Percentiles rank a stretch among this genome's conserved stretches.
These are phyloP conservation scores for Mycosarcoma maydis DNA, from an alignment of 1,284 basidiomycete genomes.

Conservation along the genomic window DNA sequence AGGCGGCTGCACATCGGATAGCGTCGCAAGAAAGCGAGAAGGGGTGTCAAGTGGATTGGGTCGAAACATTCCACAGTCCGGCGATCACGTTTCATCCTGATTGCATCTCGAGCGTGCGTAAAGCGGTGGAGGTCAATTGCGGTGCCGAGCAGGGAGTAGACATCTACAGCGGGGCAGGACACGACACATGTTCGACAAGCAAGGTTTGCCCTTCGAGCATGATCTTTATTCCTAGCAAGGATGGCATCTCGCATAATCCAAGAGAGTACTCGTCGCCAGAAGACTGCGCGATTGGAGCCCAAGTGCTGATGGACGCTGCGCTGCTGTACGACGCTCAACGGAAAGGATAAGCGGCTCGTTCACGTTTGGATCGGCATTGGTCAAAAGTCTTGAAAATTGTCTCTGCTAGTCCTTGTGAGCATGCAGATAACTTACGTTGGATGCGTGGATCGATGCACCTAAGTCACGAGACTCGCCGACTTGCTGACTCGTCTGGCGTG, in stretches of 20 bases:
- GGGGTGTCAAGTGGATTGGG: constrained; percentile 35
- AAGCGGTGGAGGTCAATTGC: constrained; percentile 29
- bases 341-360: not conserved
- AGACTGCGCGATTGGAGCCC: constrained; percentile 45
- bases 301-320: constrained; percentile 45
- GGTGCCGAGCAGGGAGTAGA: constrained; percentile 25
- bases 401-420: no score
- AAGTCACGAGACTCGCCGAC: no score
- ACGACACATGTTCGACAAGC: constrained; percentile 47
- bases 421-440: no score
- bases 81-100: constrained; percentile 41
- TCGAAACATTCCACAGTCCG: constrained; percentile 32
- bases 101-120: constrained; percentile 33
- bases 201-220: constrained; percentile 43
- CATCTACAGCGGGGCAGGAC: constrained; percentile 44
- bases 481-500: no score
- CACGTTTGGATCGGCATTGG: not conserved
- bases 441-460: no score
- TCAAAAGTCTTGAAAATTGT: no score
- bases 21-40: constrained; percentile 28
- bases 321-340: constrained; percentile 39
- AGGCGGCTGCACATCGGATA: constrained; percentile 17
- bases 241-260: constrained; percentile 44
- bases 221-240: constrained; percentile 46
- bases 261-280: constrained; percentile 34